Evolutionary conservation across 768 basidiomycete genomes (phyloP).

Genomic region (Trametes punicea): DNA sequence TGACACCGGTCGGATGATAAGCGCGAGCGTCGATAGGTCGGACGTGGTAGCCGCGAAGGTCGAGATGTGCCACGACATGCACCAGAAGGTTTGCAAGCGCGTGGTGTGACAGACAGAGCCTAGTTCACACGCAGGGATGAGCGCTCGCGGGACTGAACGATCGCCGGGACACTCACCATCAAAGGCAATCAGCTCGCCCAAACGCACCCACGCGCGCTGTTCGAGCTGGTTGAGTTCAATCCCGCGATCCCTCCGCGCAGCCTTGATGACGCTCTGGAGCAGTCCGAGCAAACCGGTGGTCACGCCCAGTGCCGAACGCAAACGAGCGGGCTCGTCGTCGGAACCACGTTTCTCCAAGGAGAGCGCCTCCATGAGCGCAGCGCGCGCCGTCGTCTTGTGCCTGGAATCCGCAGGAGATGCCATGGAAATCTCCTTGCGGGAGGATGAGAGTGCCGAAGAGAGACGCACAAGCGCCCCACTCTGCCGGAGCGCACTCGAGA

Average conservation of each 20-base stretch:
- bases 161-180: slow-evolving; percentile 29
- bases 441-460: neutral
- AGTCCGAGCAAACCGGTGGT: slow-evolving; percentile 36
- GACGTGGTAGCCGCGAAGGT: slow-evolving; percentile 39
- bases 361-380: slow-evolving; percentile 34
- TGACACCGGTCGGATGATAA: slow-evolving; percentile 48
- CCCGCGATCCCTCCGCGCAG: slow-evolving; percentile 28
- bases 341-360: slow-evolving; percentile 32
- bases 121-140: slow-evolving; percentile 23
- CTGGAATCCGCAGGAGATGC: slow-evolving; percentile 1
- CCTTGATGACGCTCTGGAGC: slow-evolving; percentile 31
- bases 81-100: slow-evolving; percentile 54
- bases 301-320: slow-evolving; percentile 41
- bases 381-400: slow-evolving; percentile 19
- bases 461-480: slow-evolving; percentile 10
- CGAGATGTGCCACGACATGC: slow-evolving; percentile 42
- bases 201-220: slow-evolving; percentile 47
- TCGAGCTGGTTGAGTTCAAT: slow-evolving; percentile 42
- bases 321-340: slow-evolving; percentile 35
- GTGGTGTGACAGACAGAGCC: slow-evolving; percentile 32
- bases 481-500: slow-evolving; percentile 31
- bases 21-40: slow-evolving; percentile 55
- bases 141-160: neutral
- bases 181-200: slow-evolving; percentile 46
- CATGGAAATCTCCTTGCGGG: neutral